These are phyloP conservation scores for Boeremia lycopersici DNA, from an alignment of 2,329 filamentous ascomycete species.

Conservation along the genomic window DNA sequence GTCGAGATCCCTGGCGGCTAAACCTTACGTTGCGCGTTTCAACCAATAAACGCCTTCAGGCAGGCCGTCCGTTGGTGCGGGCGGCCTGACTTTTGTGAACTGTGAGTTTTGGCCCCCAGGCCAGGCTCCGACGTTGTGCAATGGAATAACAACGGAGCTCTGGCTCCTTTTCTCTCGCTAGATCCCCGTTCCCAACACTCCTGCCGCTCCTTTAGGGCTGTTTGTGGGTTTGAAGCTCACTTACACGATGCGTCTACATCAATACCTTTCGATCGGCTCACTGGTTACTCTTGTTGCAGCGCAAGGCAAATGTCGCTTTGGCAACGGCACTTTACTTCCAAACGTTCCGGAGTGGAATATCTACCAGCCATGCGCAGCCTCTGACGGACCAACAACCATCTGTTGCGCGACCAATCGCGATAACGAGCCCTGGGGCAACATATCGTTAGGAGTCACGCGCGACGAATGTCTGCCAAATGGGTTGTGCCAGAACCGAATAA, in stretches of 20 bases:
- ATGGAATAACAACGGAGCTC: background rate
- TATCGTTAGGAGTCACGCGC: background rate
- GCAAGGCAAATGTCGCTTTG: slow-evolving; percentile 8
- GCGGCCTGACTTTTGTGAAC: background rate
- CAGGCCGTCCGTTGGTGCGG: too few relatives aligned
- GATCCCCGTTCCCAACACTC: background rate
- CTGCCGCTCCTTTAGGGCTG: background rate
- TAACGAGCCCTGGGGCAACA: slow-evolving; percentile 2
- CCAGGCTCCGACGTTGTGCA: background rate
- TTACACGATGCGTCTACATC: background rate
- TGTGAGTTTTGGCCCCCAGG: slow-evolving; percentile 1
- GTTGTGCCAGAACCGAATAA: slow-evolving; percentile 8
- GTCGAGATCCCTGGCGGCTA: background rate
- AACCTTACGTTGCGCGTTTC: background rate
- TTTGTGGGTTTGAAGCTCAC: background rate
- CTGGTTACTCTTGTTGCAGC: background rate
- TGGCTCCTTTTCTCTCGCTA: background rate
- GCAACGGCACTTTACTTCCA: slow-evolving; percentile 6
- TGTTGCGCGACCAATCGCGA: slow-evolving; percentile 3
- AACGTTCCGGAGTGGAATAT: slow-evolving; percentile 1
- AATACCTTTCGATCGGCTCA: background rate
- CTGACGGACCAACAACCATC: background rate
- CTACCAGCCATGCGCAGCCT: slow-evolving; percentile 6
- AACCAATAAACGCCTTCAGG: too few relatives aligned
- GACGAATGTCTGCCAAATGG: slow-evolving; percentile 12